Conservation (phyloP, 2,329 filamentous ascomycete genomes). For the Cadophora sp. region DNA sequence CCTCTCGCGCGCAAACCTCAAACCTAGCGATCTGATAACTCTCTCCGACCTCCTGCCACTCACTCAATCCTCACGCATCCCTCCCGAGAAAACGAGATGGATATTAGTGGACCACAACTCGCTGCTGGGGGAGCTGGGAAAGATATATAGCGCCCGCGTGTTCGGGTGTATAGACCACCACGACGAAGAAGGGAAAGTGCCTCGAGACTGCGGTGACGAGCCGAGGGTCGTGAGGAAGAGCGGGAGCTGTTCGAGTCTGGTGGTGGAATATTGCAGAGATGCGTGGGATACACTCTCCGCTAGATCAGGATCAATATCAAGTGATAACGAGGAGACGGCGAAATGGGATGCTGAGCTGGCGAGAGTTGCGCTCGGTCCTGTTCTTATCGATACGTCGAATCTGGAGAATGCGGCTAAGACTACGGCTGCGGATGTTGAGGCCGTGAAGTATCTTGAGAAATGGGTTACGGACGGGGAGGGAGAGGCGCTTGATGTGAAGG, state of each 20-base stretch:
- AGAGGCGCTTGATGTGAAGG: constrained; percentile 56
- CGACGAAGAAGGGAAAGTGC: constrained; percentile 69
- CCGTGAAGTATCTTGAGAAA: constrained; percentile 64
- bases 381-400: constrained; percentile 76
- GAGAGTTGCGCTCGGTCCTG: constrained; percentile 70
- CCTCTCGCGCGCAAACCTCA: constrained; percentile 65
- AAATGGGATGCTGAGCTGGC: constrained; percentile 64
- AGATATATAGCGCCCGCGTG: constrained; percentile 59
- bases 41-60: constrained; percentile 60
- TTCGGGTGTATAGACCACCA: constrained; percentile 80
- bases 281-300: constrained; percentile 63
- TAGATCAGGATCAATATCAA: constrained; percentile 37
- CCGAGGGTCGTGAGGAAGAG: constrained; percentile 69
- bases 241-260: constrained; percentile 77
- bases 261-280: constrained; percentile 64
- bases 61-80: constrained; percentile 21
- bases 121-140: constrained; percentile 66
- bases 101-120: constrained; percentile 82
- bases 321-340: constrained; percentile 46
- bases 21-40: constrained; percentile 68
- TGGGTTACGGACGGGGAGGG: constrained; percentile 41
- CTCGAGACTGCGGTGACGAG: constrained; percentile 51
- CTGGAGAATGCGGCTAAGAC: constrained; percentile 69
- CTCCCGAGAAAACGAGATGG: constrained; percentile 67
- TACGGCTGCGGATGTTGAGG: constrained; percentile 63